A percentile compares a stretch with the other conserved stretches of the same genome.
Evolutionary conservation across 169 alveolate genomes (phyloP).

Genomic region (Theileria orientalis): DNA sequence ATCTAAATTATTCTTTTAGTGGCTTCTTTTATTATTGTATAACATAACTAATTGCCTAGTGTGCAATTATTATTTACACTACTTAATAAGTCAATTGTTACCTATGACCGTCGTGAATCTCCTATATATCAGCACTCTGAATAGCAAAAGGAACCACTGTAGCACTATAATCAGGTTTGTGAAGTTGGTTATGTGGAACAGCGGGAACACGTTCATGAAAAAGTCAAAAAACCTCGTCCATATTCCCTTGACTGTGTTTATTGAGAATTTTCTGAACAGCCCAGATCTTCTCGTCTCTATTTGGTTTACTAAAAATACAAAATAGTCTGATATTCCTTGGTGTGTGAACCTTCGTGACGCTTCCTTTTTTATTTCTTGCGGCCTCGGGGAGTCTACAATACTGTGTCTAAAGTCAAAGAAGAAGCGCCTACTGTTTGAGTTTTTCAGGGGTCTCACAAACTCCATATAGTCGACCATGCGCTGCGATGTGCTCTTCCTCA

Average conservation of each 20-base stretch:
- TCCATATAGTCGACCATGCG: background rate
- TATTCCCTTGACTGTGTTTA: background rate
- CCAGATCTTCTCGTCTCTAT: background rate
- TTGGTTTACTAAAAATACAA: conserved; percentile 21
- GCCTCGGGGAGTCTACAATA: background rate
- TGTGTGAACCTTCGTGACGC: background rate
- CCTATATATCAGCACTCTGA: conserved; percentile 12
- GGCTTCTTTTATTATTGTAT: background rate
- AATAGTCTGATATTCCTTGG: conserved; percentile 12
- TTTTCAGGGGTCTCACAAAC: background rate
- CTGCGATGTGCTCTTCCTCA: background rate
- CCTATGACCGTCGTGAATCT: conserved; percentile 2
- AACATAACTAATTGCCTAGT: background rate
- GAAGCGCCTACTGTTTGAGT: background rate
- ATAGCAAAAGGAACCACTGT: conserved; percentile 51
- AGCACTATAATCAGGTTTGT: conserved; percentile 30
- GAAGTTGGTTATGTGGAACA: conserved; percentile 22
- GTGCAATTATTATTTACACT: background rate
- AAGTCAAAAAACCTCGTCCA: background rate
- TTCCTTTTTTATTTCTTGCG: background rate
- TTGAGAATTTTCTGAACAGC: background rate
- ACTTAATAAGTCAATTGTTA: background rate
- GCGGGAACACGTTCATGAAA: conserved; percentile 22
- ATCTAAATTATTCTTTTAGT: background rate
- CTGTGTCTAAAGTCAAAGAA: background rate